phyloP scores from a whole-genome alignment of 1,284 basidiomycete genomes.

The Leccinum solheimii region DNA sequence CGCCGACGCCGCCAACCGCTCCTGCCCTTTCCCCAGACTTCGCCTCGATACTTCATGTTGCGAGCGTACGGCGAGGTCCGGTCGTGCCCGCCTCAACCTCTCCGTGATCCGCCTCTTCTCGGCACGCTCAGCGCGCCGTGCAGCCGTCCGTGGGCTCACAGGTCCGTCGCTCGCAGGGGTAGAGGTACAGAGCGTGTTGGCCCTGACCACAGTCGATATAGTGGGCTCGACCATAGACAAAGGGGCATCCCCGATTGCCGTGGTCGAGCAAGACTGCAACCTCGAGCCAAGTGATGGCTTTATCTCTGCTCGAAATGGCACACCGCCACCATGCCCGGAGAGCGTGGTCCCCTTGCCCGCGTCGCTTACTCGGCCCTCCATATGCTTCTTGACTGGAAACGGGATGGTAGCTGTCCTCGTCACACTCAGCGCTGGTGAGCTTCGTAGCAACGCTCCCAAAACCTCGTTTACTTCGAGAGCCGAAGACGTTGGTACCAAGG shows the following conservation, averaged over 20 bases:
- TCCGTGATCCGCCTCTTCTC: conserved; percentile 29
- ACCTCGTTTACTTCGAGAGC: neutral
- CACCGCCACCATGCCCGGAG: neutral
- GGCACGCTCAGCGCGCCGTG: conserved; percentile 21
- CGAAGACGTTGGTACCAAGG: neutral
- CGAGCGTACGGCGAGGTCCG: neutral
- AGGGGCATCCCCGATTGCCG: neutral
- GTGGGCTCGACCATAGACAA: neutral
- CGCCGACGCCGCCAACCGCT: neutral
- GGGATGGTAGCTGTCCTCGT: conserved; percentile 19
- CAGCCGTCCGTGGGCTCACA: conserved; percentile 22
- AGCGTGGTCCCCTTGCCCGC: conserved; percentile 9
- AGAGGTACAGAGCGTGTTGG: neutral
- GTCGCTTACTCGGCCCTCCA: neutral
- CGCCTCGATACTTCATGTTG: neutral
- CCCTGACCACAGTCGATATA: neutral
- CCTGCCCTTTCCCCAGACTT: neutral
- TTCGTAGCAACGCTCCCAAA: neutral
- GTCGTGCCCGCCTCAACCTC: conserved; percentile 29
- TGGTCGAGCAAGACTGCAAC: conserved; percentile 3
- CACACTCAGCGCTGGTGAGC: neutral
- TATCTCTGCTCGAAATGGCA: neutral
- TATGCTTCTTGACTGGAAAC: conserved; percentile 25
- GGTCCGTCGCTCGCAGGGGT: neutral
- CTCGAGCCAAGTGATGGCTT: neutral